Conservation (phyloP, 75 land plant species). For the Pinus albicaulis region DNA sequence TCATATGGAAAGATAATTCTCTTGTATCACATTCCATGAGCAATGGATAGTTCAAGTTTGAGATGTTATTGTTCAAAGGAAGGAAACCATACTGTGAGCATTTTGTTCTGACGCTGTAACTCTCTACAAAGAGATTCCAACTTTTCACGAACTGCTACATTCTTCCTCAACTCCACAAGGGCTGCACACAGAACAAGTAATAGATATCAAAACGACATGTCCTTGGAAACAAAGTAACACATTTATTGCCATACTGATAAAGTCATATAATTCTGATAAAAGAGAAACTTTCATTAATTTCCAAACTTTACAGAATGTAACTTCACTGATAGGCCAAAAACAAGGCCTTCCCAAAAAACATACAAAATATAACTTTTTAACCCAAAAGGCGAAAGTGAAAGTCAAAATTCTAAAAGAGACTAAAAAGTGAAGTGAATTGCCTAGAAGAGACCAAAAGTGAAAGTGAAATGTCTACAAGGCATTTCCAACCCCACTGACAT, state of each 20-base stretch:
- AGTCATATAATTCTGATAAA: not conserved
- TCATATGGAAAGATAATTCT: not conserved
- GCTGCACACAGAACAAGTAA: constrained; percentile 40
- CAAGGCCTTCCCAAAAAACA: not conserved
- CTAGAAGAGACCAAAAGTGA: too few species aligned
- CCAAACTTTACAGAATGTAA: not conserved
- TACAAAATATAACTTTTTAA: not conserved
- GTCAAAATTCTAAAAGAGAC: not conserved
- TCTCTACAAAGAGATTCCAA: constrained; percentile 97
- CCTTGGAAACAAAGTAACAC: not conserved
- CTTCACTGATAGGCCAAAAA: not conserved
- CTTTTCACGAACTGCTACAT: constrained; percentile 70
- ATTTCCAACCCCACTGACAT: not conserved
- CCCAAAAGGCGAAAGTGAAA: not conserved
- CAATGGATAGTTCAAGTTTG: not conserved
- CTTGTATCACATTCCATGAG: not conserved
- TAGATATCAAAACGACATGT: not conserved
- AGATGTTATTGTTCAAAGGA: not conserved
- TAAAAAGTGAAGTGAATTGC: not conserved
- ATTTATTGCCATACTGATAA: not conserved
- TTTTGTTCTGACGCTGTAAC: constrained; percentile 91
- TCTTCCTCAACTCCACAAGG: constrained; percentile 37
- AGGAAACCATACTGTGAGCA: constrained; percentile 60
- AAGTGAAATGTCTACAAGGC: not conserved
- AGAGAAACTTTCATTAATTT: not conserved